Evolutionary conservation across 306 rosid genomes (phyloP).

Genomic region (Glycine soja): DNA sequence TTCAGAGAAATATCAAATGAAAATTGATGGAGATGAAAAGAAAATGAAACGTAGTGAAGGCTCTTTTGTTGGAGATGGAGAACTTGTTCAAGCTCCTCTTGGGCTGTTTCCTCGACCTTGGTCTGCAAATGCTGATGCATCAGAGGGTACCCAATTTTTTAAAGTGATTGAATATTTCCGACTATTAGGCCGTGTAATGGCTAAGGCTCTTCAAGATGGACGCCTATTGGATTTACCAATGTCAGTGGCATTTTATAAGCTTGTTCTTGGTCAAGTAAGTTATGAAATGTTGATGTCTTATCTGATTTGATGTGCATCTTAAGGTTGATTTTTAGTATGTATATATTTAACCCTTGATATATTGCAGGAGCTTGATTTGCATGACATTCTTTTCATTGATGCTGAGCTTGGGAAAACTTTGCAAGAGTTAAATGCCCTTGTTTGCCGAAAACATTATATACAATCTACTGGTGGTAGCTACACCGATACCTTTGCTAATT

Average conservation of each 20-base stretch:
- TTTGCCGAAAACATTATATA: conserved; percentile 71
- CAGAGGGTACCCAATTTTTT: conserved; percentile 77
- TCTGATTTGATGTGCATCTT: conserved; percentile 8
- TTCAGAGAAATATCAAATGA: conserved; percentile 62
- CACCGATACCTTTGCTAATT: conserved; percentile 50
- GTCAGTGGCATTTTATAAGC: conserved; percentile 86
- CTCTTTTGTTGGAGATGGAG: conserved; percentile 56
- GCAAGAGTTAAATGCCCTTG: conserved; percentile 84
- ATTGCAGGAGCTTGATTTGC: conserved; percentile 95
- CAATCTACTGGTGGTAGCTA: conserved; percentile 58
- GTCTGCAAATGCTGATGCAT: conserved; percentile 72
- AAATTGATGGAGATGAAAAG: conserved; percentile 71
- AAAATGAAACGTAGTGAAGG: conserved; percentile 56
- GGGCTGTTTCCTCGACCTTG: conserved; percentile 97
- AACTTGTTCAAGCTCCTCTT: conserved; percentile 80
- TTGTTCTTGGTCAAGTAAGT: conserved; percentile 92
- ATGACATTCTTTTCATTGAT: conserved; percentile 86
- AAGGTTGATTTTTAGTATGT: conserved; percentile 23
- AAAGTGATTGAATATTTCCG: conserved; percentile 89
- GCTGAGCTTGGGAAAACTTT: conserved; percentile 91
- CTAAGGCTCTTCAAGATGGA: conserved; percentile 99
- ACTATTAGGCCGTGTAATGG: conserved; percentile 88
- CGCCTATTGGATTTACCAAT: conserved; percentile 91
- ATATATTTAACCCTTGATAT: conserved; percentile 13
- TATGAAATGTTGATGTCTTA: conserved; percentile 5